Conservation (phyloP, 108 stramenopile species). For the Pseudonitzschia multiseries region DNA sequence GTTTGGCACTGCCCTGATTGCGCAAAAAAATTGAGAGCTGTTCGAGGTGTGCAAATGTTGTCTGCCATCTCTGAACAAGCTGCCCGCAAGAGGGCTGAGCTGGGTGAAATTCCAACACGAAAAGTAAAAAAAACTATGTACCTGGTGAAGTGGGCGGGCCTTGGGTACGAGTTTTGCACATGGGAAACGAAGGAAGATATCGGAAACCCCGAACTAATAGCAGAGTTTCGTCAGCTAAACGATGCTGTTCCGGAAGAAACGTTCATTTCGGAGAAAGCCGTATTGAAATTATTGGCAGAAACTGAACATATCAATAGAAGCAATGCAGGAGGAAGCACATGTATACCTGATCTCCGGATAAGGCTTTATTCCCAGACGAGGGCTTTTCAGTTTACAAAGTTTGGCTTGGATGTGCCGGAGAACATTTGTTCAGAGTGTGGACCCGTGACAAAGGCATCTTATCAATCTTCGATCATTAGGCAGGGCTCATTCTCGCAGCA, state of each 20-base stretch:
- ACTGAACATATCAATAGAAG: conserved; percentile 51
- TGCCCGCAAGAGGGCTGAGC: conserved; percentile 76
- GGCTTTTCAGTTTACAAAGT: conserved; percentile 78
- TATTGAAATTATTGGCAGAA: conserved; percentile 46
- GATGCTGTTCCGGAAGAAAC: conserved; percentile 74
- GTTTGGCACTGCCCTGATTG: conserved; percentile 89
- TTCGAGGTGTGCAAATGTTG: conserved; percentile 59
- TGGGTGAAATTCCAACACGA: conserved; percentile 78
- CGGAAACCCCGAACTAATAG: conserved; percentile 64
- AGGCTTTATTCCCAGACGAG: conserved; percentile 80
- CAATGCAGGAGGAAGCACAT: conserved; percentile 59
- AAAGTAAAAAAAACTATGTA: conserved; percentile 79
- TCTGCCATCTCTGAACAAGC: conserved; percentile 80
- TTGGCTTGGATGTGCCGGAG: conserved; percentile 64
- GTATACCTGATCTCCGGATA: conserved; percentile 50
- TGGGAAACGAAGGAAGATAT: conserved; percentile 95
- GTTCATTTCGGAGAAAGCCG: conserved; percentile 51
- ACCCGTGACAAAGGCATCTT: conserved; percentile 39
- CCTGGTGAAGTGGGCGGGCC: conserved; percentile 96
- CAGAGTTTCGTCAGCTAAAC: conserved; percentile 70
- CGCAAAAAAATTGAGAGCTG: conserved; percentile 66
- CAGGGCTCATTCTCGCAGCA: conserved; percentile 1
- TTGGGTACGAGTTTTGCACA: conserved; percentile 93
- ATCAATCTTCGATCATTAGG: not conserved
- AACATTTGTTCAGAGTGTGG: conserved; percentile 61